Percentiles rank a stretch among this genome's conserved stretches.
phyloP scores from a whole-genome alignment of 1,139 yeast species.

The Suhomyces kunorum region DNA sequence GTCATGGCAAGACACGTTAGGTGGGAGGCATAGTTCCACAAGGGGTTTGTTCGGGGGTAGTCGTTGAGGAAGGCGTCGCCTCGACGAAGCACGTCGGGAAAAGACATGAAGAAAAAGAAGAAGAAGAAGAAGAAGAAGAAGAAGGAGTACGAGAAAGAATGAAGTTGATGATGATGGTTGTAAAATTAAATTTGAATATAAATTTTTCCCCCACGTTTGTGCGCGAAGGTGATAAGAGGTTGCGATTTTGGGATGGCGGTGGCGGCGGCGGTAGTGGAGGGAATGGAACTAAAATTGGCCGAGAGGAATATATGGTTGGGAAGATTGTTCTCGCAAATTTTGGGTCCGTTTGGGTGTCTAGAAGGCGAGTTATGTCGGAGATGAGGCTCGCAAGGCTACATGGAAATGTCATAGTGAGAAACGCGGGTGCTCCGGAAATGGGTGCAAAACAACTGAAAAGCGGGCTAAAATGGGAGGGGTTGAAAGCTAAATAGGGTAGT shows the following conservation, averaged over 20 bases:
- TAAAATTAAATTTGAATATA: neutral
- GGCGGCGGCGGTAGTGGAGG: neutral
- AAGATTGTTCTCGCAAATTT: neutral
- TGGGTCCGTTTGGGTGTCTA: neutral
- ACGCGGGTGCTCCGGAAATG: neutral
- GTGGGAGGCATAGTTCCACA: slow-evolving; percentile 72
- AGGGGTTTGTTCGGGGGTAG: slow-evolving; percentile 57
- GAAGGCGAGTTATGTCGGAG: neutral
- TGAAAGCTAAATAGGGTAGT: too few species aligned
- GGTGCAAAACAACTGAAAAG: neutral
- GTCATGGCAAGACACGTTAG: slow-evolving; percentile 71
- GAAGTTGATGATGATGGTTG: too few species aligned
- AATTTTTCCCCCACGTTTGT: slow-evolving; percentile 9
- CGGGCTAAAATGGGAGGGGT: too few species aligned
- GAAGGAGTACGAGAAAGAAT: too few species aligned
- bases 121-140: too few species aligned
- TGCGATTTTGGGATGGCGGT: neutral
- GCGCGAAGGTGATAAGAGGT: neutral
- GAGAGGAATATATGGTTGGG: neutral
- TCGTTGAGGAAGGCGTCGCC: slow-evolving; percentile 71
- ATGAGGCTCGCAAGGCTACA: neutral
- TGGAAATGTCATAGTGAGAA: neutral
- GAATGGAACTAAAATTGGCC: neutral
- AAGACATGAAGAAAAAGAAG: too few species aligned
- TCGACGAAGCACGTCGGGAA: slow-evolving; percentile 65